Evolutionary conservation across 768 basidiomycete species (phyloP), one percentile per base, ranked within the genome.

Genomic region (Phanerochaete sordida): DNA sequence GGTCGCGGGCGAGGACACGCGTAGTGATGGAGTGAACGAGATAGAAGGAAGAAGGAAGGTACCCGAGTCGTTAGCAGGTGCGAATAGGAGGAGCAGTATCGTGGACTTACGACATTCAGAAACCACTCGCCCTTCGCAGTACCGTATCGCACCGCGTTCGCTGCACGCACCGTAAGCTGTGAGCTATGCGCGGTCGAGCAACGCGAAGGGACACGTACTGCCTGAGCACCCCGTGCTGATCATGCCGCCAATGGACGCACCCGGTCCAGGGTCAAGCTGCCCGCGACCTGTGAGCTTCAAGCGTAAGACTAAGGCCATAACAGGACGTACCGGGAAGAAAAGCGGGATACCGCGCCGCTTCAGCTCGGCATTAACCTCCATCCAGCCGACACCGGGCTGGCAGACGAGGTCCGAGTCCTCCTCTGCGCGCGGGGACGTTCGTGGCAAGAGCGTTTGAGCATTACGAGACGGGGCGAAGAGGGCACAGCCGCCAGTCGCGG

Each of bases 51-150:
- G n/a, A n/a, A n/a, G n/a, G n/a, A n/a, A n/a, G n/a, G n/a, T n/a
- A n/a, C n/a, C n/a, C 64, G 33, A 35, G 13, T 35, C 44, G 12
- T 12, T 27, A 24, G 33, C 6, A 35, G n/a, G n/a, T n/a, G n/a
- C n/a, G n/a, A n/a, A n/a, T n/a, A n/a, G n/a, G n/a, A n/a, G n/a
- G n/a, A n/a, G n/a, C n/a, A n/a, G n/a, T n/a, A n/a, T n/a, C n/a
- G n/a, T n/a, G 35, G 3, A 77, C 86, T 64, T 57, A 88, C 90
- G 44, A 89, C 73, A 66, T 91, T 93, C 51, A 93, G 76, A 68
- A 93, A 91, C 91, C 92, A 93, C 73, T 94, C 93, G 0, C 81
- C 88, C 70, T 87, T 89, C 5, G 93, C 92, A 15, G 93, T 94
- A 53, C 91, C 93, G 71, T 93, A 95, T 62, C 91, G 78, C 9